Evolutionary conservation across 768 basidiomycete species (phyloP).

Genomic region (Termitomyces heimii): DNA sequence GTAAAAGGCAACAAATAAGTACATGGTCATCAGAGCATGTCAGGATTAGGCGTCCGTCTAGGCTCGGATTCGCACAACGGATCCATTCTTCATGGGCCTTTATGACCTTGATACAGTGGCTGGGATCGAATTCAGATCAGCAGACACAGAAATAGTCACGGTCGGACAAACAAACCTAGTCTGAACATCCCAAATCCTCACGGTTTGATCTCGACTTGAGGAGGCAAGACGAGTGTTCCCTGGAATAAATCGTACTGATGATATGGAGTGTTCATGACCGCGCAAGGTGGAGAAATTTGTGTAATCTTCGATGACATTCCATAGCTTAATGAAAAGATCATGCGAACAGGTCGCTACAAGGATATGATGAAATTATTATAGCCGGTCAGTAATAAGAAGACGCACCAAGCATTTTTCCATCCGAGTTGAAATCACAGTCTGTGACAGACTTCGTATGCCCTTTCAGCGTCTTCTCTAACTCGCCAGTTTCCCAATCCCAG

Average conservation of each 20-base stretch:
- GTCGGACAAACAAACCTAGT: conserved; percentile 41
- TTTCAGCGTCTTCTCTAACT: conserved; percentile 68
- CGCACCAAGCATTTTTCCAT: conserved; percentile 59
- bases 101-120: conserved; percentile 62
- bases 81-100: conserved; percentile 66
- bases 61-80: conserved; percentile 36
- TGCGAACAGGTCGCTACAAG: conserved; percentile 16
- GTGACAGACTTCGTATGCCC: conserved; percentile 67
- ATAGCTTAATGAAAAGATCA: conserved; percentile 36
- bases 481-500: conserved; percentile 80
- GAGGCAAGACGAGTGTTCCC: conserved; percentile 60
- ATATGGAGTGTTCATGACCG: conserved; percentile 73
- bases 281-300: conserved; percentile 30
- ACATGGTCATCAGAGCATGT: conserved; percentile 70
- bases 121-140: conserved; percentile 14
- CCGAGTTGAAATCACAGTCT: conserved; percentile 66
- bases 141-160: background rate
- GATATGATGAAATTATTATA: background rate
- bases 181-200: conserved; percentile 65
- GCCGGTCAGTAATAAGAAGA: background rate
- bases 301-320: conserved; percentile 21
- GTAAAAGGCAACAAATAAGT: background rate
- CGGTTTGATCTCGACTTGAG: conserved; percentile 65
- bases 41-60: conserved; percentile 51
- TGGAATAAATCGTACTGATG: conserved; percentile 63